Evolutionary conservation across 495 filamentous ascomycete genomes (phyloP).

Genomic region (Penicillium egyptiacum): DNA sequence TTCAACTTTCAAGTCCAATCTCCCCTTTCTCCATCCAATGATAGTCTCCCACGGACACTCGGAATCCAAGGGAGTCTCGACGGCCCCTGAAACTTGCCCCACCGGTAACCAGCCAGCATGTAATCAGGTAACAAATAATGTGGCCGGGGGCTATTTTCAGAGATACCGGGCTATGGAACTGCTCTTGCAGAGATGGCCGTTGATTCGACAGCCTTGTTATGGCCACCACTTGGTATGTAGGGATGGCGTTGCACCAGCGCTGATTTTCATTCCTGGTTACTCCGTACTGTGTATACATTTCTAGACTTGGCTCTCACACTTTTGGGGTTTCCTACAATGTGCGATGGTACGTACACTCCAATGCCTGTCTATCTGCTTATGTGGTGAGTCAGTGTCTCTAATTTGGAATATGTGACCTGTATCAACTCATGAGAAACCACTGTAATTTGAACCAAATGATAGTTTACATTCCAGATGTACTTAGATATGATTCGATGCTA

Average conservation of each 20-base stretch:
- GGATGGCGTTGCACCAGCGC: slow-evolving; percentile 26
- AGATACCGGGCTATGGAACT: slow-evolving; percentile 16
- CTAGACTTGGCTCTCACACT: neutral
- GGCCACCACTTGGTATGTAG: slow-evolving; percentile 32
- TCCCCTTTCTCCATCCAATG: slow-evolving; percentile 15
- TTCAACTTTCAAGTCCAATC: neutral
- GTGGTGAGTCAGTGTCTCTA: neutral
- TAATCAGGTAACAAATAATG: slow-evolving; percentile 28
- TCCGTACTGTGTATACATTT: neutral
- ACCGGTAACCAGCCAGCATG: slow-evolving; percentile 15
- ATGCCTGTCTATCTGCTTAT: neutral
- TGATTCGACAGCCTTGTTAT: slow-evolving; percentile 31
- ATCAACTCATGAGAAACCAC: neutral
- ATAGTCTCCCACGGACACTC: neutral
- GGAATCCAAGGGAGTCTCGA: slow-evolving; percentile 33
- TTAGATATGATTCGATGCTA: neutral
- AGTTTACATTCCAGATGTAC: no score
- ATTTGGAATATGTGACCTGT: neutral
- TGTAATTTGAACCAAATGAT: neutral
- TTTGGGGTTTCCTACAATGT: neutral
- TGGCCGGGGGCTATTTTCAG: slow-evolving; percentile 14
- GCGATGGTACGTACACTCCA: no score
- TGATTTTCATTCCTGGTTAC: slow-evolving; percentile 35
- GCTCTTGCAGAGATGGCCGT: neutral
- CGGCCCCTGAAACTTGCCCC: slow-evolving; percentile 37